Evolutionary conservation across 371 early-diverging fungal genomes (phyloP), one percentile per base, ranked within the genome.

Genomic region (Mortierella sp.): DNA sequence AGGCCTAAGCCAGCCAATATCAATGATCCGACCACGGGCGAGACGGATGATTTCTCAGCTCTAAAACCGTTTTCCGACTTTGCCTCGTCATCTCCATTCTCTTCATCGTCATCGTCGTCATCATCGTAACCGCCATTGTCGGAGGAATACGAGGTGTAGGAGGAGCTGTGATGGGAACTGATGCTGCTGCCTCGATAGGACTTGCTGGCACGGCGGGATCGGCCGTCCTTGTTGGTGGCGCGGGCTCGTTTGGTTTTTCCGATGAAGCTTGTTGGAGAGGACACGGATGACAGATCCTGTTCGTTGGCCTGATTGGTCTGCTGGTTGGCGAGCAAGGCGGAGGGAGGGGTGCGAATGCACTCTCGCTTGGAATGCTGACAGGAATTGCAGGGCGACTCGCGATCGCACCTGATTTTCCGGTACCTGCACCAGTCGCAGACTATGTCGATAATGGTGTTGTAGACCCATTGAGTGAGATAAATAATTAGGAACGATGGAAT

Each of bases 341-440:
- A 71, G 5, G 84, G 69, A 9, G 84, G 84, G 16, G 84, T 72
- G 16, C 84, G 84, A 58, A 83, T 73, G 69, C 84, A 83, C 48
- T 83, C 84, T 43, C 84, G 84, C 73, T 75, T 83, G 22, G 84
- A 83, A 47, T 83, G 84, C n/a, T 75, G 72, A 52, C 84, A 83
- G 3, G 84, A 83, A 22, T 83, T 83, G 53, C 84, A 83, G 10
- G 84, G 84, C 16, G 84, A 74, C 71, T 83, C 84, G 22, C 84
- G 79, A 44, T 83, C 84, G 43, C 84, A 83, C 13, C 84, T 69
- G 50, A 83, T 83, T 68, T 79, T 83, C 63, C 84, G 79, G 40
- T 83, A 83, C 22, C 84, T 50, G 66, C 84, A 83, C 84, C 84
- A 83, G 67, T 83, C 84, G 74, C 84, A 83, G 26, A 83, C 84